Conservation (phyloP, 768 basidiomycete species). For the Boletus insuetus region DNA sequence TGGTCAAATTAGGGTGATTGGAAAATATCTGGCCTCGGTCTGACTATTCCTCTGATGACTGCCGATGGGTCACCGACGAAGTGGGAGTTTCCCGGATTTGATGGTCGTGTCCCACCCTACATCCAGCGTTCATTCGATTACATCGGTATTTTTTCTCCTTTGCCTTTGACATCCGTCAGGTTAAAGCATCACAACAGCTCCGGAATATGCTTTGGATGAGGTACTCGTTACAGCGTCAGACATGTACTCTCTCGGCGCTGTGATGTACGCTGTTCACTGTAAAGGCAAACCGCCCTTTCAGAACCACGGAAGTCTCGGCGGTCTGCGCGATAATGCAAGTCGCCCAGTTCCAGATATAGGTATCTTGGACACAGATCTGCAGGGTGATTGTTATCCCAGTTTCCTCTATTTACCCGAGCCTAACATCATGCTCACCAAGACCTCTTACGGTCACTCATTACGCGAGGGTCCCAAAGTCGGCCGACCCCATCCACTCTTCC, state of each 20-base stretch:
- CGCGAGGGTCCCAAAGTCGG: constrained; percentile 68
- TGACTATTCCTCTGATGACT: constrained; percentile 73
- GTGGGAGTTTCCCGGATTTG: constrained; percentile 91
- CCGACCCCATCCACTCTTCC: constrained; percentile 80
- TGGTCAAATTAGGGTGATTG: constrained; percentile 81
- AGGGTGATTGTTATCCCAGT: constrained; percentile 44
- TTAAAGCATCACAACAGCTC: constrained; percentile 51
- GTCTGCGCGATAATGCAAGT: constrained; percentile 67
- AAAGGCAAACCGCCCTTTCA: constrained; percentile 85
- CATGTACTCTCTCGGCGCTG: constrained; percentile 88
- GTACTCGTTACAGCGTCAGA: constrained; percentile 83
- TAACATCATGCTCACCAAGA: constrained; percentile 41
- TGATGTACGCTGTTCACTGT: constrained; percentile 89
- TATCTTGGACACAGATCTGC: constrained; percentile 66
- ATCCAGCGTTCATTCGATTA: constrained; percentile 94
- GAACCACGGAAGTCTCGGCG: constrained; percentile 73
- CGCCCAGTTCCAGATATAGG: constrained; percentile 62
- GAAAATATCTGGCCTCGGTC: constrained; percentile 90
- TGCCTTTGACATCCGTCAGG: not conserved
- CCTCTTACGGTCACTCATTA: constrained; percentile 77
- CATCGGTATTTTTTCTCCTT: constrained; percentile 56
- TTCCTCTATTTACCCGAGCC: constrained; percentile 1
- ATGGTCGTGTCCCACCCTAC: constrained; percentile 73
- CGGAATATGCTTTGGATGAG: constrained; percentile 93
- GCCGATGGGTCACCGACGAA: constrained; percentile 69